phyloP scores from a whole-genome alignment of 1,139 yeast species.

The Hyphopichia buzzinii region DNA sequence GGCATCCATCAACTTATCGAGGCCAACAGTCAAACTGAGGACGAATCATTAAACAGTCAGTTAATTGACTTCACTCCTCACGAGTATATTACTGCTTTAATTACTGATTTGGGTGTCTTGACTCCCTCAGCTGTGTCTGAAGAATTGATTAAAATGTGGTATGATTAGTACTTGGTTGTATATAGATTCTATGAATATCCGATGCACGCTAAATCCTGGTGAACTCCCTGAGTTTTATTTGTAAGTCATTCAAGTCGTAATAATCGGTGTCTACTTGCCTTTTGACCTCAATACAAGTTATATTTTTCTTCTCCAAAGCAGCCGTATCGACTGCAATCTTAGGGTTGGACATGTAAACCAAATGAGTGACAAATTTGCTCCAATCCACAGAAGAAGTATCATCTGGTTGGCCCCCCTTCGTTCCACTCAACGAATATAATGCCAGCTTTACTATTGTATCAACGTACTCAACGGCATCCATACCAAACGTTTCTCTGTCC shows the following conservation, averaged over 20 bases:
- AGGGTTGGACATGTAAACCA: conserved; percentile 48
- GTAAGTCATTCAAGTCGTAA: conserved; percentile 41
- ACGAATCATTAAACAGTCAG: conserved; percentile 36
- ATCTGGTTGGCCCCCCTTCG: conserved; percentile 6
- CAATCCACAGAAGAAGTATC: conserved; percentile 21
- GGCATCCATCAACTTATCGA: conserved; percentile 43
- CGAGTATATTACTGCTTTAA: conserved; percentile 90
- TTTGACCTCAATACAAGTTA: conserved; percentile 48
- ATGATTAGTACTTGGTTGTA: conserved; percentile 48
- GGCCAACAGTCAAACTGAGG: conserved; percentile 24
- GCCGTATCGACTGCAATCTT: conserved; percentile 48
- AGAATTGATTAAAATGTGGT: conserved; percentile 97
- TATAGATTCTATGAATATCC: too few species aligned
- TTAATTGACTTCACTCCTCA: conserved; percentile 92
- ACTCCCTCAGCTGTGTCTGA: conserved; percentile 98
- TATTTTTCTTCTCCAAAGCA: conserved; percentile 37
- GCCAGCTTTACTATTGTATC: conserved; percentile 52
- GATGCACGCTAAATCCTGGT: neutral
- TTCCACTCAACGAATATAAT: conserved; percentile 30
- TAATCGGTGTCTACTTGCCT: conserved; percentile 16
- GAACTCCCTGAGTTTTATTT: conserved; percentile 17
- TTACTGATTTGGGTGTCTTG: conserved; percentile 93
- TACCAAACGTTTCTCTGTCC: conserved; percentile 75
- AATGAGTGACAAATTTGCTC: conserved; percentile 52
- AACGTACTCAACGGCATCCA: conserved; percentile 60